These are phyloP conservation scores for Cucumis melo DNA, from an alignment of 306 rosid genomes.

Conservation along the genomic window DNA sequence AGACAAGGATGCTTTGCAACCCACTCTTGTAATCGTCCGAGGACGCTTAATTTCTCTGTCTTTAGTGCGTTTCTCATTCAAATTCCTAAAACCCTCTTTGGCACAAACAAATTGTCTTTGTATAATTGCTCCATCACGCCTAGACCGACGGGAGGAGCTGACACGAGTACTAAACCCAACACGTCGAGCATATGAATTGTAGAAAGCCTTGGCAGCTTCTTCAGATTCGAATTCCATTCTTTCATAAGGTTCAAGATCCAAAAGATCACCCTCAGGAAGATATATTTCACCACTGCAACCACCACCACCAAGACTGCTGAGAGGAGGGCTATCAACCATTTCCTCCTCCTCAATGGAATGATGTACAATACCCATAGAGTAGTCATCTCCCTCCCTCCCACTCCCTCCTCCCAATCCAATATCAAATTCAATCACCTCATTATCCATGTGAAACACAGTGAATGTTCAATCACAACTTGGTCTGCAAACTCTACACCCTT, in stretches of 20 bases:
- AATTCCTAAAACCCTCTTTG: conserved; percentile 87
- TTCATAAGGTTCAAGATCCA: conserved; percentile 88
- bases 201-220: conserved; percentile 98
- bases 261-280: conserved; percentile 76
- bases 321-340: conserved; percentile 46
- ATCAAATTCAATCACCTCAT: conserved; percentile 75
- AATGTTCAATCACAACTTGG: neutral
- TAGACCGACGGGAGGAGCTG: conserved; percentile 90
- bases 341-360: conserved; percentile 64
- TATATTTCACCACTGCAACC: conserved; percentile 41
- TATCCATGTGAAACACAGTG: conserved; percentile 38
- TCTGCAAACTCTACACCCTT: neutral
- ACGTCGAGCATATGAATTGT: conserved; percentile 94
- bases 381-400: conserved; percentile 51
- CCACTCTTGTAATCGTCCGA: conserved; percentile 74
- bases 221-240: conserved; percentile 98
- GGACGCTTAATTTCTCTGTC: conserved; percentile 98
- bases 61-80: conserved; percentile 97
- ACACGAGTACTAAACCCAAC: conserved; percentile 98
- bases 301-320: conserved; percentile 22
- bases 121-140: conserved; percentile 94
- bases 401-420: conserved; percentile 72
- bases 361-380: conserved; percentile 45
- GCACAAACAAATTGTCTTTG: conserved; percentile 98
- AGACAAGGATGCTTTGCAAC: conserved; percentile 94